A percentile compares a stretch with the other conserved stretches of the same genome.
Evolutionary conservation across 805 yeast species (phyloP).

Genomic region (Candida cerambycidarum): DNA sequence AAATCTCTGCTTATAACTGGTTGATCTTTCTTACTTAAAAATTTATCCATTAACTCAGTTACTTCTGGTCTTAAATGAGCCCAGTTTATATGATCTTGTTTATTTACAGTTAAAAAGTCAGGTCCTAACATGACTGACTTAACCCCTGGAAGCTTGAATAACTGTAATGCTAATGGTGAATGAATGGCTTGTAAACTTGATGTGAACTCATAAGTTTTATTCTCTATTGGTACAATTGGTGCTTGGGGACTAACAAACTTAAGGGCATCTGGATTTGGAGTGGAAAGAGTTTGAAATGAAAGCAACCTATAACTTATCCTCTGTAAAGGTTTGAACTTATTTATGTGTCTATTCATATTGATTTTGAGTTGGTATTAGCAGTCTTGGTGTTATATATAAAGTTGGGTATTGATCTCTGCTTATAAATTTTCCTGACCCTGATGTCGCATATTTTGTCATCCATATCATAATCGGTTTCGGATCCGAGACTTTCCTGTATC

Average conservation of each 20-base stretch:
- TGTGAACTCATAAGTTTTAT: constrained; percentile 53
- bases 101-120: constrained; percentile 72
- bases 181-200: constrained; percentile 53
- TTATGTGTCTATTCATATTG: neutral
- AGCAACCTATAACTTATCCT: constrained; percentile 13
- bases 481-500: neutral
- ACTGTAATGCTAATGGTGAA: constrained; percentile 62
- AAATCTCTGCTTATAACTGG: constrained; percentile 43
- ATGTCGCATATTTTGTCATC: neutral
- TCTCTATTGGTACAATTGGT: constrained; percentile 46
- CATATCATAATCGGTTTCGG: neutral
- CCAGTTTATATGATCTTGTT: constrained; percentile 64
- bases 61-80: constrained; percentile 53
- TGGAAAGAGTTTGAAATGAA: constrained; percentile 49
- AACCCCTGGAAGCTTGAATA: constrained; percentile 65
- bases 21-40: constrained; percentile 36
- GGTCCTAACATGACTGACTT: constrained; percentile 70
- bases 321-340: neutral
- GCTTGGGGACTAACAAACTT: constrained; percentile 57
- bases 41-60: constrained; percentile 59
- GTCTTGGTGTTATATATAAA: neutral
- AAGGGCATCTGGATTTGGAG: constrained; percentile 76
- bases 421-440: constrained; percentile 6
- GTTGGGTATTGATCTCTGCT: constrained; percentile 4
- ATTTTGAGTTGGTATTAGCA: too few species aligned